Evolutionary conservation across 768 basidiomycete species (phyloP).

Genomic region (Mycena filopes): DNA sequence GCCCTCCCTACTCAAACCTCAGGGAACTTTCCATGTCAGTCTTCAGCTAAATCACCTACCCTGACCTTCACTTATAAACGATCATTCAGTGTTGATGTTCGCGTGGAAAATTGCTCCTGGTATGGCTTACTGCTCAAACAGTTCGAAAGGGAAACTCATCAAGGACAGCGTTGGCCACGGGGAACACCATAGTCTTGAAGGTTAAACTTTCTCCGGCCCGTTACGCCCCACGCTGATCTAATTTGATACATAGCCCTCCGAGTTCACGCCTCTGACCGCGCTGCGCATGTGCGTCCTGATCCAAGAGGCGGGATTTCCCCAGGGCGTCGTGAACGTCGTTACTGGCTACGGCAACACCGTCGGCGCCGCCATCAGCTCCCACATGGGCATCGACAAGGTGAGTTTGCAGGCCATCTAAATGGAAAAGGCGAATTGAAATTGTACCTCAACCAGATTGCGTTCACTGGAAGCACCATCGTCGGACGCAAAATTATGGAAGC

Average conservation of each 20-base stretch:
- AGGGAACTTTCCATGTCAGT: slow-evolving; percentile 73
- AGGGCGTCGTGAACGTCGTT: slow-evolving; percentile 82
- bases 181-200: slow-evolving; percentile 82
- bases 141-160: background rate
- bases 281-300: slow-evolving; percentile 66
- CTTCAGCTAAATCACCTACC: no score
- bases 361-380: slow-evolving; percentile 76
- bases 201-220: no score
- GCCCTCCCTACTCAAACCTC: no score
- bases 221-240: no score
- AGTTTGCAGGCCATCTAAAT: no score
- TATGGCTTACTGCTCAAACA: slow-evolving; percentile 9
- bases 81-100: slow-evolving; percentile 70
- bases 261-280: slow-evolving; percentile 80
- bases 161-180: slow-evolving; percentile 77
- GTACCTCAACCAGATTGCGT: slow-evolving; percentile 57
- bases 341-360: slow-evolving; percentile 77
- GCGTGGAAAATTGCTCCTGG: slow-evolving; percentile 85
- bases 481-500: slow-evolving; percentile 74
- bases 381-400: slow-evolving; percentile 78
- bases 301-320: slow-evolving; percentile 80
- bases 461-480: slow-evolving; percentile 76
- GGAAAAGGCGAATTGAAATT: no score
- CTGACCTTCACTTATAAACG: no score
- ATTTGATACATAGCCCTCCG: slow-evolving; percentile 72